These are phyloP conservation scores for Boletus rex-veris DNA, from an alignment of 768 basidiomycete species.

Conservation along the genomic window DNA sequence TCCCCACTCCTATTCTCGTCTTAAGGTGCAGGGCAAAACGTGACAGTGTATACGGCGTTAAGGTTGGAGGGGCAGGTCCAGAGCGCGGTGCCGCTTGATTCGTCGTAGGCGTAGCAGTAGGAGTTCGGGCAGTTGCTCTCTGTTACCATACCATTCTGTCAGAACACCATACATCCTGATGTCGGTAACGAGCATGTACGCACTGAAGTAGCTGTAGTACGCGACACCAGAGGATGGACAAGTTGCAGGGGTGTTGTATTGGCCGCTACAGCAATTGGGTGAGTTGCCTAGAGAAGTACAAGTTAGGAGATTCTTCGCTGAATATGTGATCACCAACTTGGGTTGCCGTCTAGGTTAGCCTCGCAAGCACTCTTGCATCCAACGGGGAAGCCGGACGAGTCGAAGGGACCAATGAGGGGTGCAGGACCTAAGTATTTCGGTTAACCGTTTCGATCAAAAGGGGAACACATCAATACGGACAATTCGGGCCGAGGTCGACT, in stretches of 20 bases:
- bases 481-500: slow-evolving; percentile 58
- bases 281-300: slow-evolving; percentile 43
- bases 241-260: slow-evolving; percentile 46
- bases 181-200: slow-evolving; percentile 3
- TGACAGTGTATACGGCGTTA: slow-evolving; percentile 43
- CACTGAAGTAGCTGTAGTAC: slow-evolving; percentile 48
- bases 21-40: slow-evolving; percentile 39
- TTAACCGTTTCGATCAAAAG: neutral
- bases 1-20: neutral
- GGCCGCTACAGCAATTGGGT: slow-evolving; percentile 63
- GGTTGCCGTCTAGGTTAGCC: slow-evolving; percentile 35
- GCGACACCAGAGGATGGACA: slow-evolving; percentile 49
- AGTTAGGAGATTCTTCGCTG: neutral
- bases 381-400: slow-evolving; percentile 50
- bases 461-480: slow-evolving; percentile 29
- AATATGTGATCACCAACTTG: slow-evolving; percentile 19
- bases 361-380: slow-evolving; percentile 62
- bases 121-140: slow-evolving; percentile 43
- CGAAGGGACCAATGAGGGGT: slow-evolving; percentile 49
- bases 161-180: neutral
- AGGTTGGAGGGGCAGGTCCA: slow-evolving; percentile 38
- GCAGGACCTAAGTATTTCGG: slow-evolving; percentile 40
- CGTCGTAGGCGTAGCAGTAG: slow-evolving; percentile 53
- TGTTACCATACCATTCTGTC: slow-evolving; percentile 14
- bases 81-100: slow-evolving; percentile 42